These are phyloP conservation scores for Acacia acuminata DNA, from an alignment of 306 rosid species.

Conservation along the genomic window DNA sequence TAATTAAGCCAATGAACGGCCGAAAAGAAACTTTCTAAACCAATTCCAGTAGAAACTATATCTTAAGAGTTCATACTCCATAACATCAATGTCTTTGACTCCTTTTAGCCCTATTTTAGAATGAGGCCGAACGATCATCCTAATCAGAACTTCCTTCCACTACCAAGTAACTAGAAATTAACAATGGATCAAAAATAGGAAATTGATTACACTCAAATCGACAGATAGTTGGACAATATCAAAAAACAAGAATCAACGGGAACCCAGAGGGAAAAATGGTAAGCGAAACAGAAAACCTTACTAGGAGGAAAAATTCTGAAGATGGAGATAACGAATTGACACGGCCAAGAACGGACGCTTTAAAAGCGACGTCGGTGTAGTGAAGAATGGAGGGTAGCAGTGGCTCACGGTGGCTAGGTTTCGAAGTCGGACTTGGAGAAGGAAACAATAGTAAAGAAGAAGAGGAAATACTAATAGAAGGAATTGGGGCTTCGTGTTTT, in stretches of 20 bases:
- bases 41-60: neutral
- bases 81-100: neutral
- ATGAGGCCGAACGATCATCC: neutral
- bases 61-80: neutral
- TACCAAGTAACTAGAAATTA: neutral
- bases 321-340: slow-evolving; percentile 63
- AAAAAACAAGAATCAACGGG: neutral
- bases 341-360: neutral
- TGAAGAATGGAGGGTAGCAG: neutral
- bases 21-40: neutral
- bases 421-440: neutral
- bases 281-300: slow-evolving; percentile 12
- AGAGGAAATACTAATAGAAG: neutral
- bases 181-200: slow-evolving; percentile 1
- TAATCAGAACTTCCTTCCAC: slow-evolving; percentile 8
- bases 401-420: neutral
- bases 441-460: neutral
- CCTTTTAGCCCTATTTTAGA: neutral
- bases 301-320: slow-evolving; percentile 58
- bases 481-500: too few relatives aligned
- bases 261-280: neutral
- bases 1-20: neutral
- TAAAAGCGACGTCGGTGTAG: neutral
- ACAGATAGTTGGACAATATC: neutral
- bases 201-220: slow-evolving; percentile 28